A percentile compares a stretch with the other conserved stretches of the same genome.
phyloP scores from a whole-genome alignment of 1,139 yeast species.

The Yamadazyma oceani region DNA sequence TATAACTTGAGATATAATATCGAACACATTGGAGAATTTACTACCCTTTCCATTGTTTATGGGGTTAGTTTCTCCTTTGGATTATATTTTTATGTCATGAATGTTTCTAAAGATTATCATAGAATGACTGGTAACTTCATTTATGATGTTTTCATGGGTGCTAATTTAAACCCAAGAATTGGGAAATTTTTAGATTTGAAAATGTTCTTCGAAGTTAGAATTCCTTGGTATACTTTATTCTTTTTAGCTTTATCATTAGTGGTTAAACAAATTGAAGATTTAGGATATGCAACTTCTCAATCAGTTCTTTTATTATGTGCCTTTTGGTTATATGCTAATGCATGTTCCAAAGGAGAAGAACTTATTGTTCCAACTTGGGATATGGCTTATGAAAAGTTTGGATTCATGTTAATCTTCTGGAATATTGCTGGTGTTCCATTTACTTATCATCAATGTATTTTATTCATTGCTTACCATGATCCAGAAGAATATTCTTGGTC shows the following conservation, averaged over 20 bases:
- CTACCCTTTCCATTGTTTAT: constrained; percentile 83
- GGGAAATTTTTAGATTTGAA: constrained; percentile 85
- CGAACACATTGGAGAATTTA: constrained; percentile 84
- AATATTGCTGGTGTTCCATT: constrained; percentile 98
- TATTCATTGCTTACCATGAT: constrained; percentile 76
- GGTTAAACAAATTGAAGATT: constrained; percentile 74
- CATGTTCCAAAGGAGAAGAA: constrained; percentile 97
- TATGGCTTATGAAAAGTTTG: constrained; percentile 98
- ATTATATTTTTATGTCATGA: constrained; percentile 64
- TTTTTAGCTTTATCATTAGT: constrained; percentile 75
- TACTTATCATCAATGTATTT: constrained; percentile 93
- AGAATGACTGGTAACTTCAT: constrained; percentile 88
- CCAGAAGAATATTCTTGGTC: constrained; percentile 83
- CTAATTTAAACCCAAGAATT: constrained; percentile 92
- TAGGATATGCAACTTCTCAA: constrained; percentile 80
- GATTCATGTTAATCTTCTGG: constrained; percentile 98
- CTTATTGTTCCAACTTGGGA: constrained; percentile 98
- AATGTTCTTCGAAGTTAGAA: constrained; percentile 95
- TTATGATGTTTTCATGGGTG: constrained; percentile 96
- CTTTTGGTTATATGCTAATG: constrained; percentile 93
- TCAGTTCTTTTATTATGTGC: constrained; percentile 73
- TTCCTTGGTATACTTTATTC: constrained; percentile 93
- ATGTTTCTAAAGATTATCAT: constrained; percentile 71
- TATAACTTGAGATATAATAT: constrained; percentile 73
- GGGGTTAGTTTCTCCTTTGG: constrained; percentile 68